Conservation (phyloP, 2,329 filamentous ascomycete genomes). For the Ceratocystis colombiana region DNA sequence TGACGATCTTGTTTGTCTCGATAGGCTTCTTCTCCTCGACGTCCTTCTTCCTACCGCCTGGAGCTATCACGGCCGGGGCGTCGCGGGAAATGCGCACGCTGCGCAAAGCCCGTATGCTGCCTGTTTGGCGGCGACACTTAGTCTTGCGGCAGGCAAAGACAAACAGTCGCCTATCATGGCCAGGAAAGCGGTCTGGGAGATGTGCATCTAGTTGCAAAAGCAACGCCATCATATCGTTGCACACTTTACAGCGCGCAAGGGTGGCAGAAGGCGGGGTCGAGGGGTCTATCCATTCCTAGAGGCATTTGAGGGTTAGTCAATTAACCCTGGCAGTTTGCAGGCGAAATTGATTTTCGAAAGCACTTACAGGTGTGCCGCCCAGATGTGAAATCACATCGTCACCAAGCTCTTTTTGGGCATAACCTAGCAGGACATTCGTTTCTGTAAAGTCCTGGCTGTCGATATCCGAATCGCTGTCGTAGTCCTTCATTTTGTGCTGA, state of each 20-base stretch:
- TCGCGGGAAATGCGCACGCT: conserved; percentile 50
- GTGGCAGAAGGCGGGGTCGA: conserved; percentile 60
- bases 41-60: conserved; percentile 31
- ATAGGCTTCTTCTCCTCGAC: conserved; percentile 34
- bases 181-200: conserved; percentile 73
- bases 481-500: conserved; percentile 51
- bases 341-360: background rate
- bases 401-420: conserved; percentile 67
- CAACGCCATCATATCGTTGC: conserved; percentile 71
- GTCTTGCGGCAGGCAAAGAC: conserved; percentile 72
- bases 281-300: conserved; percentile 73
- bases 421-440: conserved; percentile 84
- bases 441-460: conserved; percentile 60
- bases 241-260: conserved; percentile 76
- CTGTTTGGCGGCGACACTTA: conserved; percentile 69
- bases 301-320: conserved; percentile 9
- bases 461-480: conserved; percentile 76
- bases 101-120: conserved; percentile 67
- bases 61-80: conserved; percentile 29
- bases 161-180: conserved; percentile 79
- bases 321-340: conserved; percentile 17
- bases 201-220: conserved; percentile 87
- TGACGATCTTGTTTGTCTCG: conserved; percentile 30
- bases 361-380: conserved; percentile 71
- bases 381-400: conserved; percentile 80